These are phyloP conservation scores for Sonneratia alba DNA, from an alignment of 345 rosid genomes.

Conservation along the genomic window DNA sequence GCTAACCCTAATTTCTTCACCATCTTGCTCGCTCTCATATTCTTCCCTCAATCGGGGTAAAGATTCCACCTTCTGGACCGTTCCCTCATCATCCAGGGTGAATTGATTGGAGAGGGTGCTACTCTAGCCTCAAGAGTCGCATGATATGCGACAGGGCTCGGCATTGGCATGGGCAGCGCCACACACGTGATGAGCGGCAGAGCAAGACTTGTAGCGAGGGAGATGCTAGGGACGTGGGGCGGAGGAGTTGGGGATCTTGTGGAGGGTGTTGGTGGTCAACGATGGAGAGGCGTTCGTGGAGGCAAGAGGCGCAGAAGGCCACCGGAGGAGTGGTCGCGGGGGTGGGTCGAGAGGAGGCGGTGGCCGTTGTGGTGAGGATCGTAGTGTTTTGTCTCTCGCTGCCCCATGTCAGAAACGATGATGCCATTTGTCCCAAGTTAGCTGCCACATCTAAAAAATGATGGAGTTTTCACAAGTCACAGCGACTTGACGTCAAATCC, in stretches of 20 bases:
- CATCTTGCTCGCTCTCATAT: constrained; percentile 6
- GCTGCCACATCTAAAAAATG: too few species aligned
- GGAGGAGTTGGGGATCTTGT: constrained; percentile 25
- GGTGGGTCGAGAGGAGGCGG: constrained; percentile 27
- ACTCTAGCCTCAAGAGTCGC: constrained; percentile 33
- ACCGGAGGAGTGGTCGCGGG: constrained; percentile 50
- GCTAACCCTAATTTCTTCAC: constrained; percentile 12
- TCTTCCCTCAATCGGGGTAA: constrained; percentile 13
- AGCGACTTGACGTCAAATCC: too few species aligned
- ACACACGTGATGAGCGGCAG: constrained; percentile 21
- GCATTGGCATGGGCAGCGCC: constrained; percentile 15
- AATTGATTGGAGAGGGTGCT: constrained; percentile 43
- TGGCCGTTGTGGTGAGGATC: constrained; percentile 14
- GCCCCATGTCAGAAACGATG: too few species aligned
- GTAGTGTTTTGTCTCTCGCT: background rate
- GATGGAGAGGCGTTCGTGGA: constrained; percentile 62
- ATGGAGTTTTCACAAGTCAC: too few species aligned
- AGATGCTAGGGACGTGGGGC: constrained; percentile 24
- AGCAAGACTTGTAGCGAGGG: constrained; percentile 50
- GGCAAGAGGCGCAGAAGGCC: constrained; percentile 70
- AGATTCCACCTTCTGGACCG: constrained; percentile 2
- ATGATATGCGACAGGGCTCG: constrained; percentile 51
- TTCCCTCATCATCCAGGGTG: constrained; percentile 17
- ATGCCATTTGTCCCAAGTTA: too few species aligned
- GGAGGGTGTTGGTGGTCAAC: constrained; percentile 34